These are phyloP conservation scores for Beauveria scarabaeidicola DNA, from an alignment of 2,329 filamentous ascomycete genomes.

Conservation along the genomic window DNA sequence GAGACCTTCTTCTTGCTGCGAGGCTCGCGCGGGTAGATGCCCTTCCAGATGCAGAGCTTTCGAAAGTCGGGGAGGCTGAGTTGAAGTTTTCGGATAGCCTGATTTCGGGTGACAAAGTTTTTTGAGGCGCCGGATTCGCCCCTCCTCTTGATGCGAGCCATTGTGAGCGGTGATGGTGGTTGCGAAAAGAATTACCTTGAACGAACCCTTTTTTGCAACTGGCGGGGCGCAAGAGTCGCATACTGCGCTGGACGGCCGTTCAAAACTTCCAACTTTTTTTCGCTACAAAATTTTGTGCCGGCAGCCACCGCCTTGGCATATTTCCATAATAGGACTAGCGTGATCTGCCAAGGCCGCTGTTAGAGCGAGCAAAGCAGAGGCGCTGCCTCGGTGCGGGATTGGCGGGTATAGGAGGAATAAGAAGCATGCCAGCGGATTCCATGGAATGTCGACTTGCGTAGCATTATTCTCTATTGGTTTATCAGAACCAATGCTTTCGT, in stretches of 20 bases:
- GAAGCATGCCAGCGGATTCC: not conserved
- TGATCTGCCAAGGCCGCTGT: no score
- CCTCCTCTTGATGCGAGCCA: slow-evolving; percentile 86
- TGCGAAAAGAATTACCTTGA: slow-evolving; percentile 6
- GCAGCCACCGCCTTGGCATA: not conserved
- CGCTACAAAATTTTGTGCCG: slow-evolving; percentile 12
- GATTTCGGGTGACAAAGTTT: slow-evolving; percentile 96
- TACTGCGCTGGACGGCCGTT: slow-evolving; percentile 15
- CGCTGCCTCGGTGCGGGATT: not conserved
- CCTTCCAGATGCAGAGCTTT: slow-evolving; percentile 98
- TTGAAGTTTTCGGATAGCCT: slow-evolving; percentile 95
- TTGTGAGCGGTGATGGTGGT: slow-evolving; percentile 19
- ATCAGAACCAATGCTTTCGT: not conserved
- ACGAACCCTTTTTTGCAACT: slow-evolving; percentile 11
- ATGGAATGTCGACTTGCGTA: no score
- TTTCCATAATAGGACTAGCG: slow-evolving; percentile 6
- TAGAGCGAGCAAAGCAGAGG: not conserved
- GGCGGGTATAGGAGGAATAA: not conserved
- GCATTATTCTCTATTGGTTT: no score
- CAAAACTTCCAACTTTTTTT: slow-evolving; percentile 13
- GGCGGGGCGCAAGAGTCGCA: slow-evolving; percentile 23
- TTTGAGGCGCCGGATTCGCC: slow-evolving; percentile 87
- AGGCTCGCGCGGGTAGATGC: slow-evolving; percentile 95
- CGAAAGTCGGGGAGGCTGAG: slow-evolving; percentile 95
- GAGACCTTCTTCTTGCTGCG: slow-evolving; percentile 95